Base-by-base conservation (phyloP, 208 protist species). In the Acanthamoeba triangularis region DNA sequence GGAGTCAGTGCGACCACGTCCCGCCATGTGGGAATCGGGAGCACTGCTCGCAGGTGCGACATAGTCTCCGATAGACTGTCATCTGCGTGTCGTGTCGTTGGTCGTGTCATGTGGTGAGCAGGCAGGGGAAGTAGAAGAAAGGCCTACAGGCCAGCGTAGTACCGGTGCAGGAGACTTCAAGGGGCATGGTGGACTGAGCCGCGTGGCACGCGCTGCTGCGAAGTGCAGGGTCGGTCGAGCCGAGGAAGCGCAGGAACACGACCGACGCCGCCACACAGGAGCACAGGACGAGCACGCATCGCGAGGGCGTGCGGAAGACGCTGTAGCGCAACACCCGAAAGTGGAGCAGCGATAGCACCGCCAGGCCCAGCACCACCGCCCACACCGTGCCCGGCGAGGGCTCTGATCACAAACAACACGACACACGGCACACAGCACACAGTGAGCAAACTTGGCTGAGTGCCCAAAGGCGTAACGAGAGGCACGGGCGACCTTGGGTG, bases 271-370 rank as follows among this genome's bases (percentile, higher is more conserved):
- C 59, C 23, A 65, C 59, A 16, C 59, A 30, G 14, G 59, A 65
- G 59, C 59, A 65, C 69, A 78, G n/a, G 69, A 20, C 69, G 30
- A 78, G 69, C 25, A 78, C 8, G 69, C 69, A 78, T 16, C 69
- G 69, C n/a, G 69, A 78, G 1, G 69, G 69, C 7, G 69, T 78
- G 30, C 69, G 69, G 16, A 78, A 20, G 37, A n/a, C 69, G 69
- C 69, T 20, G 69, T 18, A 28, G 2, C 69, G 69, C 30, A 78
- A n/a, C 30, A 44, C 30, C 11, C 69, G 23, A 2, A 44, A 41
- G 69, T 78, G 69, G 33, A 78, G 69, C 69, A 78, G 33, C 33
- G 69, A 20, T 1, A 44, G 33, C n/a, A 30, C 8, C 30, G 20
- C 30, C 33, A 78, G 30, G n/a, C 33, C 69, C 23, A 41, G 30